Base-by-base conservation (phyloP, 2,329 filamentous ascomycete genomes). In the Annulohypoxylon truncatum region DNA sequence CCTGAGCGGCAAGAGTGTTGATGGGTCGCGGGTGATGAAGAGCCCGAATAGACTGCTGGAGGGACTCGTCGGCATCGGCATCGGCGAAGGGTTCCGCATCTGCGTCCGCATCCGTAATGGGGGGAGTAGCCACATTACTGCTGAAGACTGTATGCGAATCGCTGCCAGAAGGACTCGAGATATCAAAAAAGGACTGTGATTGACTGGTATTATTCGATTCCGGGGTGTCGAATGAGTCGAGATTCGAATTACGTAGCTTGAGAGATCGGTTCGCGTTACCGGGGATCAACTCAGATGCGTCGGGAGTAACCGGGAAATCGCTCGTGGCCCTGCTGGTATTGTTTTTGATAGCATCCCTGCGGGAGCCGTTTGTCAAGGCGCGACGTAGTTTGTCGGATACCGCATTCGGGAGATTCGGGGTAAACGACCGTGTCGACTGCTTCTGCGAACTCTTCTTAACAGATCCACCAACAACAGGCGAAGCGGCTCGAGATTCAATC, bases 1-100 rank as follows among this genome's bases (percentile, higher is more conserved):
- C 95, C 77, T 96, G 92, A 38, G 90, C 89, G 61, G 89, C 88
- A 58, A 90, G 85, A 48, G 89, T 91, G 73, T 94, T 90, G 52
- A 94, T 84, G 22, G 86, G 83, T 28, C 84, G 78, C 47, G 79
- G 76, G 15, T 82, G 81, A 66, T 81, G 85, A 55, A 83, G 79
- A 70, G 81, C 81, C 33, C 82, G 79, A 61, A 83, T 76, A 20
- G 80, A 81, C 74, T 79, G 80, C 58, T 82, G 81, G 13, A 86
- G 77, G 10, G 82, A 81, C 48, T 85, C 83, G 69, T 87, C 84
- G 4, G 78, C 74, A 50, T 86, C 84, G 20, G 79, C 80, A 66
- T 88, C 85, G 13, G 87, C 79, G 61, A 87, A 84, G 4, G 87
- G 85, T 68, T 91, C 90, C 8, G 87, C 85, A 69, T 91, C 90